Evolutionary conservation across 192 early-diverging fungal genomes (phyloP).

Genomic region (Coemansia sp.): DNA sequence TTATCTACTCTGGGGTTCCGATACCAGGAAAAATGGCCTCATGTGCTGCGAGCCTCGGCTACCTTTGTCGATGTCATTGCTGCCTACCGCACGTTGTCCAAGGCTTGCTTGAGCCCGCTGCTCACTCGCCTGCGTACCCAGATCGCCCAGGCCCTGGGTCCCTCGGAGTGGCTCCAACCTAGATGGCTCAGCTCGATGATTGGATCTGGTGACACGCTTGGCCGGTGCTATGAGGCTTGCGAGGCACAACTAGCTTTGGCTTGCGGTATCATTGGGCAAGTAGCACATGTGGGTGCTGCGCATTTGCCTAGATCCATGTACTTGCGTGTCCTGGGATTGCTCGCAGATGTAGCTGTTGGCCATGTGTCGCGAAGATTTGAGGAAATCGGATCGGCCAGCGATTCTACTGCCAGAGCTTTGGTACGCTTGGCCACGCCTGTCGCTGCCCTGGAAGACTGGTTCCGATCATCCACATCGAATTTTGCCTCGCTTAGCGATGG

Average conservation of each 20-base stretch:
- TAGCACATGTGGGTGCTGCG: slow-evolving; percentile 13
- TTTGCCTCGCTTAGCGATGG: not conserved
- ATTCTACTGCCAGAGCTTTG: slow-evolving; percentile 30
- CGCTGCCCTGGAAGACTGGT: slow-evolving; percentile 23
- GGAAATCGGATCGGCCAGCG: slow-evolving; percentile 17
- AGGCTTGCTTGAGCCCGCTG: slow-evolving; percentile 25
- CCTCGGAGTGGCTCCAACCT: slow-evolving; percentile 13
- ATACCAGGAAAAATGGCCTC: slow-evolving; percentile 33
- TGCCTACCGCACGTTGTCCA: slow-evolving; percentile 35
- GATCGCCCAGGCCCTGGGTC: slow-evolving; percentile 26
- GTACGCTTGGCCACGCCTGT: slow-evolving; percentile 27
- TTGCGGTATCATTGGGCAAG: slow-evolving; percentile 23
- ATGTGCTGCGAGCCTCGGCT: slow-evolving; percentile 25
- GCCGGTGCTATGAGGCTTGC: slow-evolving; percentile 8
- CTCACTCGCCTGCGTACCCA: slow-evolving; percentile 17
- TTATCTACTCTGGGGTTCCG: slow-evolving; percentile 38
- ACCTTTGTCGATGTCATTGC: slow-evolving; percentile 49
- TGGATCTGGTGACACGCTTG: slow-evolving; percentile 1
- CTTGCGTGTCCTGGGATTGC: slow-evolving; percentile 28
- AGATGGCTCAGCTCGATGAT: slow-evolving; percentile 14
- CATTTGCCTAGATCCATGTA: slow-evolving; percentile 30
- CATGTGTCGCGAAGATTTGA: slow-evolving; percentile 23
- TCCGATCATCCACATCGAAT: slow-evolving; percentile 1
- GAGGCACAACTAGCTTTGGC: slow-evolving; percentile 33
- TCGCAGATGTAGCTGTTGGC: slow-evolving; percentile 18